Percentiles rank a stretch among this genome's conserved stretches.
These are phyloP conservation scores for Hypoxylon sp. DNA, from an alignment of 2,329 filamentous ascomycete genomes.

Conservation along the genomic window DNA sequence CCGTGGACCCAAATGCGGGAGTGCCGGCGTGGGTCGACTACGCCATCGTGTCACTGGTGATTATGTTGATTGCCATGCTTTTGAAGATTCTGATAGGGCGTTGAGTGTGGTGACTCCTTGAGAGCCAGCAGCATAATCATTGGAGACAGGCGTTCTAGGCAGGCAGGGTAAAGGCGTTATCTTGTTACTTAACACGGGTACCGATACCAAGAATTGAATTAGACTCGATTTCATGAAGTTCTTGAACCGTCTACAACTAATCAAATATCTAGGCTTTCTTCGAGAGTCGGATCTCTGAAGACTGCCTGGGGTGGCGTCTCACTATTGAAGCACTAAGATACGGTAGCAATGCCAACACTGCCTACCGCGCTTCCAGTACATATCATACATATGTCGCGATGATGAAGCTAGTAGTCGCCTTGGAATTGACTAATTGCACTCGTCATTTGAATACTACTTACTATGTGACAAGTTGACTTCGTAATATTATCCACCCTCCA, in stretches of 20 bases:
- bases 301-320: not conserved
- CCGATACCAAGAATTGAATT: conserved; percentile 40
- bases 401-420: too few relatives aligned
- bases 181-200: conserved; percentile 16
- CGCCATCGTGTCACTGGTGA: conserved; percentile 79
- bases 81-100: conserved; percentile 65
- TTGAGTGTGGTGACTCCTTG: conserved; percentile 31
- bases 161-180: conserved; percentile 31
- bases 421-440: too few relatives aligned
- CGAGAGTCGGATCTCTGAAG: not conserved
- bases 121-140: conserved; percentile 7
- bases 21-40: conserved; percentile 85
- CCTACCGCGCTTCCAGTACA: not conserved
- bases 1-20: conserved; percentile 60
- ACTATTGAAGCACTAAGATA: not conserved
- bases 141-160: conserved; percentile 32
- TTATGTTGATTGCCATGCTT: conserved; percentile 79
- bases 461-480: not conserved
- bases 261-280: not conserved
- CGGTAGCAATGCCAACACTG: not conserved
- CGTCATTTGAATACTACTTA: not conserved
- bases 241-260: not conserved
- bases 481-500: too few relatives aligned
- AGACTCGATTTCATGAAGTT: not conserved
- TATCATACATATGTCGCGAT: too few relatives aligned